A percentile compares a stretch with the other conserved stretches of the same genome.
phyloP scores from a whole-genome alignment of 495 filamentous ascomycete genomes.

The Aspergillus cavernicola region DNA sequence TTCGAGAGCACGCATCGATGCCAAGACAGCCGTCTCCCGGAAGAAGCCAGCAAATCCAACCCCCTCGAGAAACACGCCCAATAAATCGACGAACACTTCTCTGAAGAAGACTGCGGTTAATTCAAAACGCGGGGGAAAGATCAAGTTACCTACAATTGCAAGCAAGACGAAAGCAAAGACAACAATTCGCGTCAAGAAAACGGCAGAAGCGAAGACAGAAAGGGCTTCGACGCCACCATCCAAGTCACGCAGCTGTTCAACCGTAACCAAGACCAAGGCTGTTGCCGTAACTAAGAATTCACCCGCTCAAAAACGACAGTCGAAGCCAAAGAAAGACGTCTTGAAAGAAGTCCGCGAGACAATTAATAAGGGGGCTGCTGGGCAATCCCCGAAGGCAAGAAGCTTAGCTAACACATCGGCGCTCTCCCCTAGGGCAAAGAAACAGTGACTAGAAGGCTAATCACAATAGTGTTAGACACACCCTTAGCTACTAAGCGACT shows the following conservation, averaged over 20 bases:
- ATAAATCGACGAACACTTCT: constrained; percentile 18
- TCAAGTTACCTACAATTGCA: constrained; percentile 29
- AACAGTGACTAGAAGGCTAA: not conserved
- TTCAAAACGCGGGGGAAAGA: constrained; percentile 19
- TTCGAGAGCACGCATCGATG: constrained; percentile 19
- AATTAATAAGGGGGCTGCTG: constrained; percentile 13
- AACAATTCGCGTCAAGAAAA: constrained; percentile 13
- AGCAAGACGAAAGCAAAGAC: constrained; percentile 22
- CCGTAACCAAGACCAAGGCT: constrained; percentile 33
- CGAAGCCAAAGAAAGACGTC: constrained; percentile 12
- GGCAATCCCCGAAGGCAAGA: constrained; percentile 1
- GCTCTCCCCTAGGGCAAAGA: not conserved
- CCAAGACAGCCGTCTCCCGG: constrained; percentile 14
- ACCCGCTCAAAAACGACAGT: constrained; percentile 14
- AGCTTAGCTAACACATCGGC: not conserved
- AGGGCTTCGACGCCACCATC: constrained; percentile 14
- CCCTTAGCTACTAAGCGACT: no score
- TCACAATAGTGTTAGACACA: no score
- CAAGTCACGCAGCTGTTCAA: constrained; percentile 32
- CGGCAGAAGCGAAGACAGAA: constrained; percentile 5
- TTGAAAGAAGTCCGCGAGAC: constrained; percentile 20
- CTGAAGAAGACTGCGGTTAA: constrained; percentile 6
- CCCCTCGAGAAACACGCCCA: constrained; percentile 16
- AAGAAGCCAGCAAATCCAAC: constrained; percentile 3
- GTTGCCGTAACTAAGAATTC: constrained; percentile 27